A percentile compares a stretch with the other conserved stretches of the same genome.
phyloP scores from a whole-genome alignment of 2,329 filamentous ascomycete species.

The Penicillium frequentans region DNA sequence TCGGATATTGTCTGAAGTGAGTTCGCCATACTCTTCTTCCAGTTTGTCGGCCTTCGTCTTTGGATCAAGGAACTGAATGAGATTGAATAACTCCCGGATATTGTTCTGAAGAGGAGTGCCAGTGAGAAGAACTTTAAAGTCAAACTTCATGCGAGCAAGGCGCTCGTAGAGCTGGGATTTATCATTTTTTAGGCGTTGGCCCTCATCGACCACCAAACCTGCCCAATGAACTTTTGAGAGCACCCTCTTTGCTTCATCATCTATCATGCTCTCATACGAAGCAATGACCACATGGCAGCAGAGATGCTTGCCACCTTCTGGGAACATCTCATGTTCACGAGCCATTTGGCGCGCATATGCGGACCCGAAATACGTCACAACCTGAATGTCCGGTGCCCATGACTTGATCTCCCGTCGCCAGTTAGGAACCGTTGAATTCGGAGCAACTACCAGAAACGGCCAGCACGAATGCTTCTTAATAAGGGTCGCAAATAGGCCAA shows the following conservation, averaged over 20 bases:
- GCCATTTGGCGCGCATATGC: slow-evolving; percentile 72
- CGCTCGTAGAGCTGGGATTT: slow-evolving; percentile 77
- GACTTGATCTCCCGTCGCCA: slow-evolving; percentile 95
- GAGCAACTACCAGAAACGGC: slow-evolving; percentile 90
- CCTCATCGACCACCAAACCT: slow-evolving; percentile 89
- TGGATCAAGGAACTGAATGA: slow-evolving; percentile 90
- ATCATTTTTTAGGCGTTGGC: slow-evolving; percentile 93
- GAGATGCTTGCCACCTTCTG: slow-evolving; percentile 61
- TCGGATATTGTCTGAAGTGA: slow-evolving; percentile 79
- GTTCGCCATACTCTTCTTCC: slow-evolving; percentile 71
- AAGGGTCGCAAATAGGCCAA: slow-evolving; percentile 75
- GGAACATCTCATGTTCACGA: slow-evolving; percentile 83
- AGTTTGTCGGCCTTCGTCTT: slow-evolving; percentile 67
- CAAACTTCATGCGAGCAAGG: slow-evolving; percentile 70
- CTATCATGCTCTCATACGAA: slow-evolving; percentile 86
- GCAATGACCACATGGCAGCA: slow-evolving; percentile 90
- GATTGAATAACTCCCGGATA: slow-evolving; percentile 88
- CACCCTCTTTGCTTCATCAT: slow-evolving; percentile 64
- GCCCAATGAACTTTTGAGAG: slow-evolving; percentile 78
- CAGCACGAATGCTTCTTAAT: slow-evolving; percentile 72
- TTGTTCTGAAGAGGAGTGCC: slow-evolving; percentile 83
- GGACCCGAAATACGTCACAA: slow-evolving; percentile 90
- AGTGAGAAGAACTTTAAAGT: slow-evolving; percentile 83
- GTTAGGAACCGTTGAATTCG: slow-evolving; percentile 94
- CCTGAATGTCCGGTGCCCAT: slow-evolving; percentile 82